A percentile compares a stretch with the other conserved stretches of the same genome.
Conservation (phyloP, 2,329 filamentous ascomycete genomes). For the Fusarium torulosum region DNA sequence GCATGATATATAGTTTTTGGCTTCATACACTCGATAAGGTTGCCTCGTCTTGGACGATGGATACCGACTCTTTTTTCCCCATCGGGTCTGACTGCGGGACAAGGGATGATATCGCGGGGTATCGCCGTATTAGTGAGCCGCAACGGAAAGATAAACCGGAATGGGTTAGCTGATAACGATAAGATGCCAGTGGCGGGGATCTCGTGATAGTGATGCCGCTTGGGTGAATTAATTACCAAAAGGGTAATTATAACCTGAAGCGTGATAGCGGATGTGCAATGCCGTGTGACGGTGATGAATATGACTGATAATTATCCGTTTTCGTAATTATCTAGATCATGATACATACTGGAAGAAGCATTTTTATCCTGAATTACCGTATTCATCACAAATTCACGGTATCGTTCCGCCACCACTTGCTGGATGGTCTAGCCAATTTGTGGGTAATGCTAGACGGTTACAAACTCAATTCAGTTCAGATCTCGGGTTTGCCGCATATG, state of each 20-base stretch:
- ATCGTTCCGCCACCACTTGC: background rate
- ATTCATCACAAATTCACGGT: background rate
- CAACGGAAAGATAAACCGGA: conserved; percentile 42
- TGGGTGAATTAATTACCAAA: conserved; percentile 19
- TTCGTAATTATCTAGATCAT: background rate
- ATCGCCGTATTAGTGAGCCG: conserved; percentile 9
- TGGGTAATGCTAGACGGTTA: too few species aligned
- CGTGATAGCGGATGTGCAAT: background rate
- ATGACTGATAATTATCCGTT: background rate
- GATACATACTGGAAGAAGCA: background rate
- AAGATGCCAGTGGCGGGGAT: conserved; percentile 13
- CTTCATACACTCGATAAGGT: background rate
- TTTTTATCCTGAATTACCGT: conserved; percentile 4
- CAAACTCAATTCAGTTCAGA: too few species aligned
- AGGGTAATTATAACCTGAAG: conserved; percentile 27
- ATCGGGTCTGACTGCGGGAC: conserved; percentile 29
- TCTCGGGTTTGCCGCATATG: too few species aligned
- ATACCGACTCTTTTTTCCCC: conserved; percentile 42
- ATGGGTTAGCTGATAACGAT: conserved; percentile 21
- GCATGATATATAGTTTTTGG: conserved; percentile 33
- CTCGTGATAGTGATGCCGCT: background rate
- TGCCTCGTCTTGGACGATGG: conserved; percentile 19
- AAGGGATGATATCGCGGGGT: conserved; percentile 22
- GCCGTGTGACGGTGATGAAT: background rate
- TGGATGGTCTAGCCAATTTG: too few species aligned